Base-by-base conservation (phyloP, 495 filamentous ascomycete species). In the Aeminium ludgeri region DNA sequence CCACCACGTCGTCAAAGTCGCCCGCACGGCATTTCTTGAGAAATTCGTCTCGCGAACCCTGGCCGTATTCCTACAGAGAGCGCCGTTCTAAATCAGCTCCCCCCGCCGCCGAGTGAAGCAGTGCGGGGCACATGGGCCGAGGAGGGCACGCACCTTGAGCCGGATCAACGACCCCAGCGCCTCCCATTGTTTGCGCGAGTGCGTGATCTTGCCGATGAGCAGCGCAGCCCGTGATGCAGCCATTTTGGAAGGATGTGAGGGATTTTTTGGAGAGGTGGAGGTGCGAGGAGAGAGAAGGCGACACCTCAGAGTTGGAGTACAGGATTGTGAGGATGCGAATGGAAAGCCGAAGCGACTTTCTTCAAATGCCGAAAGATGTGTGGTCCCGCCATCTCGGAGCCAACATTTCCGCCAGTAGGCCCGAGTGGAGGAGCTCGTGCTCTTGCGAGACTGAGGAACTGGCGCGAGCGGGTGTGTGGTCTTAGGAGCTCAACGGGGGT, bases 111-210 rank as follows among this genome's bases (percentile, higher is more conserved):
- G 6, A 30, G 23, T 25, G 23, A 25, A 25, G 23, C 23, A 25
- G 23, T 4, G 23, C 23, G 23, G 23, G 8, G n/a, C n/a, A n/a
- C n/a, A n/a, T n/a, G n/a, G n/a, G 23, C 8, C 23, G 10, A 17
- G 6, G 2, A 31, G 31, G 20, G 27, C 17, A 20, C 29, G 2
- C 23, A 55, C 52, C 38, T 56, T 55, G n/a, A 55, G 39, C 6
- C 17, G 32, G 10, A 44, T 38, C 27, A 55, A 32, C 34, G 54
- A 42, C 15, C 44, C 34, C 29, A 52, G 41, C 0, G 36, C 50
- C 38, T 56, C 40, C 57, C 57, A 60, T 43, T 60, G 55, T 40
- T 50, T 50, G 3, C 44, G 34, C 15, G 54, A 41, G 40, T 60
- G 57, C 8, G 39, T 37, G 34, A 60, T 41, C 15, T 38, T 36